Base-by-base conservation (phyloP, 495 filamentous ascomycete genomes). In the Cetradonia linearis region DNA sequence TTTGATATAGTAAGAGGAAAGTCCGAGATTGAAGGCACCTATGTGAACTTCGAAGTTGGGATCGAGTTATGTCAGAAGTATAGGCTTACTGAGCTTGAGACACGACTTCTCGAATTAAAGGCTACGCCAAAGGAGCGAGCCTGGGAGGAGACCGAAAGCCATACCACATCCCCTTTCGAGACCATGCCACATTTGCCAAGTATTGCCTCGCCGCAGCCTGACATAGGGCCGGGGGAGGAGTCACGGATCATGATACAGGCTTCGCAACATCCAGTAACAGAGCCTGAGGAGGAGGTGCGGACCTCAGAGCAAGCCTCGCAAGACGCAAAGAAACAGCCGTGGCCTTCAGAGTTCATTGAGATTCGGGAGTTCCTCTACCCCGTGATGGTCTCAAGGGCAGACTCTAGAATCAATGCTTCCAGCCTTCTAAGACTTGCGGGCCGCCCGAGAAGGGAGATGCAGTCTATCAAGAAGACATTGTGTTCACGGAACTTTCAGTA, bases 341-440 rank as follows among this genome's bases (percentile, higher is more conserved):
- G 36, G 34, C 20, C 25, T 55, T 55, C 7, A 55, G 20, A 40
- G 36, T 55, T 55, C 20, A 55, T 55, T 27, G 34, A 55, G 36
- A 55, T 55, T 9, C 20, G 6, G 20, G 53, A 37, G 34, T 55
- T 55, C 36, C 4, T n/a, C 18, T 11, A 0, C 34, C 20, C 34
- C 36, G 4, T 55, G 20, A 55, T 55, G 20, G 20, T 55, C 36
- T 31, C 7, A 38, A 37, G 1, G 34, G 33, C 3, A 55, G 53
- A 55, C 34, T 55, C 36, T 40, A 55, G 34, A 55, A 55, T 55
- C 20, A 55, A 55, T 31, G 53, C 9, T 5, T 1, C 5, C 20
- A 5, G 36, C 11, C 33, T 55, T 9, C 7, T 6, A 5, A 55
- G 36, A 55, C 34, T 55, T 27, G 25, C 8, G 20, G 20, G 20